phyloP scores from a whole-genome alignment of 2,329 filamentous ascomycete genomes.

The Talaromyces sp. region DNA sequence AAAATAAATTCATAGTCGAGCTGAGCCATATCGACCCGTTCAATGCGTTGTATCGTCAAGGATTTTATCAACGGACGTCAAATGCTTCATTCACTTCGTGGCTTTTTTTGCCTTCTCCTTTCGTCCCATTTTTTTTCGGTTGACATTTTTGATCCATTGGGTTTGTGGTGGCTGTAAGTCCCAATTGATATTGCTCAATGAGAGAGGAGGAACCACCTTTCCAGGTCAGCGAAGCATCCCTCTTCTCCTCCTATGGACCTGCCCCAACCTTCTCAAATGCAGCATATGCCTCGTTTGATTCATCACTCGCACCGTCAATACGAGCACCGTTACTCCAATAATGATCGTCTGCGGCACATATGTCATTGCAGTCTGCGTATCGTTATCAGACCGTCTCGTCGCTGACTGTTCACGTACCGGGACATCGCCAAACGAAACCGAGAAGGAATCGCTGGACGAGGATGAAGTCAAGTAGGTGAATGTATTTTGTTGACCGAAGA shows the following conservation, averaged over 20 bases:
- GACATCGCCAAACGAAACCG: constrained; percentile 3
- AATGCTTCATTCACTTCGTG: neutral
- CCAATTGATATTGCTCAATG: neutral
- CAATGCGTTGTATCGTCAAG: neutral
- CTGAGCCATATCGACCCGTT: neutral
- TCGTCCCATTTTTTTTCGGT: neutral
- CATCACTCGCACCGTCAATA: constrained; percentile 27
- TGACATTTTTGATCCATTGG: neutral
- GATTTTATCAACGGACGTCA: neutral
- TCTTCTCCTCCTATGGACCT: neutral
- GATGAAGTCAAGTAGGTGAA: constrained; percentile 23
- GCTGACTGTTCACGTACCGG: neutral
- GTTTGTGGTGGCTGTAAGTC: neutral
- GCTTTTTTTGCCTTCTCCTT: neutral
- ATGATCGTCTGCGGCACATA: constrained; percentile 34
- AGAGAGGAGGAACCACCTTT: neutral
- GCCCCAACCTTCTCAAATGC: neutral
- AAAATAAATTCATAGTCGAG: neutral
- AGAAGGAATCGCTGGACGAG: constrained; percentile 24
- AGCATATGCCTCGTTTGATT: constrained; percentile 3
- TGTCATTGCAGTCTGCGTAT: constrained; percentile 19
- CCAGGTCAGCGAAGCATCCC: neutral
- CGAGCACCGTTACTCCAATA: constrained; percentile 29
- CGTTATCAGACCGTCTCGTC: neutral
- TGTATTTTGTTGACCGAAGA: constrained; percentile 18